Evolutionary conservation across 129 eudicot genomes (phyloP).

Genomic region (Scalesia atractyloides): DNA sequence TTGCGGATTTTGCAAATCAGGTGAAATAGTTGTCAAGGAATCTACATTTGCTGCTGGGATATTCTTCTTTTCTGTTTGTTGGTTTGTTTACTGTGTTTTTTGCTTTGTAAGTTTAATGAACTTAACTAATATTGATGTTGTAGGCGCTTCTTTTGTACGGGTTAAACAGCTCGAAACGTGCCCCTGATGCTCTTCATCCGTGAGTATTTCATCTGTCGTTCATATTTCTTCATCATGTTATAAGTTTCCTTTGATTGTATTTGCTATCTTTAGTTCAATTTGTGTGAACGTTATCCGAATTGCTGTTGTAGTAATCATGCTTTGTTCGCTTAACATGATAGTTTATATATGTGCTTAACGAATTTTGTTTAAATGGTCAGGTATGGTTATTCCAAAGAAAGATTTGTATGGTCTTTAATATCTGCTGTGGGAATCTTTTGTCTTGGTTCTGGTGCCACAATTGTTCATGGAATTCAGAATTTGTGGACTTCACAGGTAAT

Average conservation of each 20-base stretch:
- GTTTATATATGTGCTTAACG: slow-evolving; percentile 1
- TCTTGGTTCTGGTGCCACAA: slow-evolving; percentile 96
- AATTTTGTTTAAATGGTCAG: neutral
- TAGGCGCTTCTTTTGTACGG: slow-evolving; percentile 98
- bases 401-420: slow-evolving; percentile 97
- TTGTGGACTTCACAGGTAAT: slow-evolving; percentile 89
- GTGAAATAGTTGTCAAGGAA: slow-evolving; percentile 24
- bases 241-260: neutral
- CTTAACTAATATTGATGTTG: slow-evolving; percentile 23
- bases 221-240: slow-evolving; percentile 11
- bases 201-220: slow-evolving; percentile 42
- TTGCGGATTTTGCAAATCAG: slow-evolving; percentile 98
- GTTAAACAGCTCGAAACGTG: slow-evolving; percentile 93
- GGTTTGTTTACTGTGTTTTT: slow-evolving; percentile 1
- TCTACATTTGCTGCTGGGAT: slow-evolving; percentile 1
- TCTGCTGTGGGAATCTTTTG: slow-evolving; percentile 98
- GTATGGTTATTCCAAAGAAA: slow-evolving; percentile 82
- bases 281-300: slow-evolving; percentile 1
- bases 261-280: neutral
- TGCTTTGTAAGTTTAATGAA: slow-evolving; percentile 9
- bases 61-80: slow-evolving; percentile 3
- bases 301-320: neutral
- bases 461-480: slow-evolving; percentile 88
- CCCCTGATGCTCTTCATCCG: slow-evolving; percentile 99
- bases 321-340: slow-evolving; percentile 19